Evolutionary conservation across 495 filamentous ascomycete genomes (phyloP).

Genomic region (Usnea hakonensis): DNA sequence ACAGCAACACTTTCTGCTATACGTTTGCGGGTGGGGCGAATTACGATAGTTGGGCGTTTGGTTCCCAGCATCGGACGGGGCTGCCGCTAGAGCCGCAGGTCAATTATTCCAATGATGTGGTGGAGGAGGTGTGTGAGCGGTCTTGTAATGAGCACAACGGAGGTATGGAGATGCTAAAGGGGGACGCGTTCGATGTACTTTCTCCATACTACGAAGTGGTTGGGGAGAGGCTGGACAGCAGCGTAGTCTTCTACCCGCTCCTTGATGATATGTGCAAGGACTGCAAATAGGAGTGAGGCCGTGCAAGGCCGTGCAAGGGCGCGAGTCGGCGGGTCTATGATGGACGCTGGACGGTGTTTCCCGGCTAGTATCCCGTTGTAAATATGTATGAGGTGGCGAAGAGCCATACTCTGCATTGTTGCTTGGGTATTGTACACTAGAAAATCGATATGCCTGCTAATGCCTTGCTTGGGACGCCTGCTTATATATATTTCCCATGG

Average conservation of each 20-base stretch:
- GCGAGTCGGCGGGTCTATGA: not conserved
- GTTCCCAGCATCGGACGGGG: not conserved
- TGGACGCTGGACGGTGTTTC: not conserved
- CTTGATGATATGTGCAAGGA: not conserved
- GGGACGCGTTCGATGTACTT: not conserved
- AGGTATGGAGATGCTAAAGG: not conserved
- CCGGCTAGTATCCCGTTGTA: not conserved
- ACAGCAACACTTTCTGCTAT: not conserved
- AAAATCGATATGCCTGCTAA: not conserved
- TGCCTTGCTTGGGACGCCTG: not conserved
- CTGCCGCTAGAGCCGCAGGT: not conserved
- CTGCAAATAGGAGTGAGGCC: not conserved
- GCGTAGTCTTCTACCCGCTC: not conserved
- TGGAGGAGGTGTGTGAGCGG: not conserved
- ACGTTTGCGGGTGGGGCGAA: not conserved
- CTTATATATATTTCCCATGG: not conserved
- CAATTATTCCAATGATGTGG: not conserved
- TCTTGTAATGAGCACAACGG: not conserved
- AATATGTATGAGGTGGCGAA: not conserved
- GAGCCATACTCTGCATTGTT: not conserved
- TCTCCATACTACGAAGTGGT: not conserved
- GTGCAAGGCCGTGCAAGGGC: not conserved
- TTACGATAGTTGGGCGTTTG: not conserved
- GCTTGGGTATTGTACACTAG: not conserved
- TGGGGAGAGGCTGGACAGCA: not conserved